phyloP scores from a whole-genome alignment of 805 yeast genomes.

The Monosporozyma siamensis region DNA sequence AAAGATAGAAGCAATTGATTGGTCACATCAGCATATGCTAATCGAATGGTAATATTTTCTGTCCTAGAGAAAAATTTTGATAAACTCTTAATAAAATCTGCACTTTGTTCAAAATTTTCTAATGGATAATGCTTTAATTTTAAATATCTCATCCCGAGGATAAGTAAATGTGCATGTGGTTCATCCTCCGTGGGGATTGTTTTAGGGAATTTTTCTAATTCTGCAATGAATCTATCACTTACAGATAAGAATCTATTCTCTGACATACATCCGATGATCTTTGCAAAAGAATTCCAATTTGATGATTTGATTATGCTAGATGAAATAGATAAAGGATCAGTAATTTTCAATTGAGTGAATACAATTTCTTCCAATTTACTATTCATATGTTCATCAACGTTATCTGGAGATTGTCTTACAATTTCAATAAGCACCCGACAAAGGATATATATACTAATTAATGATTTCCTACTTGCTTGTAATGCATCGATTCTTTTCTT shows the following conservation, averaged over 20 bases:
- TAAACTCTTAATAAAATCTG: slow-evolving; percentile 77
- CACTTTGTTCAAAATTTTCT: slow-evolving; percentile 85
- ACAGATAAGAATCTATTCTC: slow-evolving; percentile 75
- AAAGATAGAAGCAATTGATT: slow-evolving; percentile 67
- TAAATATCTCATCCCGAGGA: slow-evolving; percentile 86
- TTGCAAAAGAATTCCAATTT: slow-evolving; percentile 89
- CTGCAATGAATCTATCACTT: slow-evolving; percentile 88
- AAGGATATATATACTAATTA: slow-evolving; percentile 77
- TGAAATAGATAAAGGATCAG: slow-evolving; percentile 66
- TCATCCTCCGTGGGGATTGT: slow-evolving; percentile 41
- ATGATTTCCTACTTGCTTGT: slow-evolving; percentile 77
- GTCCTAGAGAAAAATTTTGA: slow-evolving; percentile 72
- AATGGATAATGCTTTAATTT: slow-evolving; percentile 74
- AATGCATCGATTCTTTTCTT: slow-evolving; percentile 55
- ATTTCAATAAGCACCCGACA: slow-evolving; percentile 91
- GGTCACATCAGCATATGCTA: slow-evolving; percentile 80
- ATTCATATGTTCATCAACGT: slow-evolving; percentile 67
- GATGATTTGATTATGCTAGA: slow-evolving; percentile 73
- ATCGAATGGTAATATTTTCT: slow-evolving; percentile 52
- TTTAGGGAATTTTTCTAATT: slow-evolving; percentile 71
- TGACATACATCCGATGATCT: slow-evolving; percentile 84
- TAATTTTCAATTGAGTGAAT: slow-evolving; percentile 76
- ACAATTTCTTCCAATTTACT: slow-evolving; percentile 87
- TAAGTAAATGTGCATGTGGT: slow-evolving; percentile 59
- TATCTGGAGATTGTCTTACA: slow-evolving; percentile 74